Evolutionary conservation across 176 grass and related monocot genomes (phyloP).

Genomic region (Eragrostis nindensis): DNA sequence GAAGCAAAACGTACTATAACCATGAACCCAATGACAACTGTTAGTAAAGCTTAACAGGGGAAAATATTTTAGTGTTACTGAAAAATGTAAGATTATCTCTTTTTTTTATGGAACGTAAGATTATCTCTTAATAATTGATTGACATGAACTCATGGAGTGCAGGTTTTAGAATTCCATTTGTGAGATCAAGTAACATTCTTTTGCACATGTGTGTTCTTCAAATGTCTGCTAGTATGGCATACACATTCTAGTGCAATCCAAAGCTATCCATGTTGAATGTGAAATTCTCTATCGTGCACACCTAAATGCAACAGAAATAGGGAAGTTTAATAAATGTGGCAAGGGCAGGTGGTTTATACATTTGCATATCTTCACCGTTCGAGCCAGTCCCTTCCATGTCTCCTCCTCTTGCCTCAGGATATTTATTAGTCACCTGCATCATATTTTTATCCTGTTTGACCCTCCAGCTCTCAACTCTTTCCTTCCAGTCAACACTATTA

Average conservation of each 20-base stretch:
- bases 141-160: constrained; percentile 4
- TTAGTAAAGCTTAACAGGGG: not conserved
- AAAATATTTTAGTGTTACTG: not conserved
- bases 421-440: constrained; percentile 88
- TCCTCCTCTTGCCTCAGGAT: constrained; percentile 86
- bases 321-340: not conserved
- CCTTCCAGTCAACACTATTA: constrained; percentile 94
- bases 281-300: constrained; percentile 15
- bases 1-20: constrained; percentile 32
- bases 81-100: too few relatives aligned
- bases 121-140: constrained; percentile 16
- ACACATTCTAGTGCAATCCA: not conserved
- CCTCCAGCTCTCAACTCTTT: constrained; percentile 99
- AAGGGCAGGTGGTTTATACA: constrained; percentile 52
- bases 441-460: constrained; percentile 96
- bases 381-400: constrained; percentile 98
- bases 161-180: not conserved
- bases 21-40: not conserved
- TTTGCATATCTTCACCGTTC: constrained; percentile 99
- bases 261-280: not conserved
- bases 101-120: too few relatives aligned
- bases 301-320: not conserved
- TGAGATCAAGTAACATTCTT: constrained; percentile 9
- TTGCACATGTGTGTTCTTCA: not conserved
- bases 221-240: not conserved